These are phyloP conservation scores for carrot (Daucus carota) DNA, from an alignment of 129 eudicot species.

Conservation along the genomic window DH1_v3.0 NC_030385.2:37514501-37515000, in stretches of 20 bases:
- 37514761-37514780: neutral
- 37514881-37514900: constrained; percentile 86
- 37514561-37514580: neutral
- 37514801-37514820: neutral
- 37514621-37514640: neutral
- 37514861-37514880: constrained; percentile 82
- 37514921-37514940: constrained; percentile 98
- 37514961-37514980: neutral
- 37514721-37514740: neutral
- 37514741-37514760: neutral
- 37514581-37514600: neutral
- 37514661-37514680: neutral
- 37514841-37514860: constrained; percentile 48
- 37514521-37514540: neutral
- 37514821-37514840: neutral
- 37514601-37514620: neutral
- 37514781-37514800: neutral
- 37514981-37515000: neutral
- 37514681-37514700: neutral
- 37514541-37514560: neutral
- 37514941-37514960: constrained; percentile 99
- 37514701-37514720: neutral
- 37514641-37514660: neutral
- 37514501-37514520: neutral
- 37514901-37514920: constrained; percentile 90